Percentiles rank a stretch among this genome's conserved stretches.
Evolutionary conservation across 169 alveolate species (phyloP).

Genomic region (Plasmodium knowlesi): DNA sequence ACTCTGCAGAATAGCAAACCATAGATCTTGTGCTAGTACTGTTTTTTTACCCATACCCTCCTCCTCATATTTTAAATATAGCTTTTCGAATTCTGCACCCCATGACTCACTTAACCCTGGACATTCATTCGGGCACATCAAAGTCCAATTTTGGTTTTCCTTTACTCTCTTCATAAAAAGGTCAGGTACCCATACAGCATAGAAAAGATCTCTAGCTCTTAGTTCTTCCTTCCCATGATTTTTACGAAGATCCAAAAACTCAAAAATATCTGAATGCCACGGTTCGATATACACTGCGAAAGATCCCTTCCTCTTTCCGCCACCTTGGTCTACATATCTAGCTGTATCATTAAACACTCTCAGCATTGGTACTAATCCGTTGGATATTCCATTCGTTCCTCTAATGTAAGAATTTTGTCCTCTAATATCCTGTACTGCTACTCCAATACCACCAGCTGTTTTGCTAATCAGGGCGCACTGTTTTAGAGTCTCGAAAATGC

Average conservation of each 20-base stretch:
- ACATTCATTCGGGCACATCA: constrained; percentile 99
- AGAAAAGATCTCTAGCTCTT: constrained; percentile 98
- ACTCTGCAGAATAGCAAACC: constrained; percentile 96
- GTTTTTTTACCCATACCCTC: constrained; percentile 94
- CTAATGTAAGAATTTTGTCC: constrained; percentile 96
- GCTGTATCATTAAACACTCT: constrained; percentile 96
- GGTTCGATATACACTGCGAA: constrained; percentile 99
- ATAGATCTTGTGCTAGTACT: constrained; percentile 95
- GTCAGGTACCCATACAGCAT: constrained; percentile 99
- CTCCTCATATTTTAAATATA: constrained; percentile 91
- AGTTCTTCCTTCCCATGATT: constrained; percentile 98
- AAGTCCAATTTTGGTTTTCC: constrained; percentile 95
- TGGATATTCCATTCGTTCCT: constrained; percentile 98
- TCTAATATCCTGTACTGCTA: constrained; percentile 95
- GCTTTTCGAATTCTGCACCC: constrained; percentile 96
- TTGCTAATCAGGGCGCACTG: constrained; percentile 97
- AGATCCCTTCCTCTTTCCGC: constrained; percentile 98
- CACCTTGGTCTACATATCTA: constrained; percentile 96
- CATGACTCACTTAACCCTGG: constrained; percentile 94
- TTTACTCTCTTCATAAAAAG: constrained; percentile 98
- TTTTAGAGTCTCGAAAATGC: constrained; percentile 96
- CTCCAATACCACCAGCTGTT: constrained; percentile 99
- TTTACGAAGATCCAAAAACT: constrained; percentile 94
- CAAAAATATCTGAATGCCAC: constrained; percentile 99
- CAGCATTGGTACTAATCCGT: constrained; percentile 99